Conservation (phyloP, 805 yeast genomes). For the Sporopachydermia quercuum region DNA sequence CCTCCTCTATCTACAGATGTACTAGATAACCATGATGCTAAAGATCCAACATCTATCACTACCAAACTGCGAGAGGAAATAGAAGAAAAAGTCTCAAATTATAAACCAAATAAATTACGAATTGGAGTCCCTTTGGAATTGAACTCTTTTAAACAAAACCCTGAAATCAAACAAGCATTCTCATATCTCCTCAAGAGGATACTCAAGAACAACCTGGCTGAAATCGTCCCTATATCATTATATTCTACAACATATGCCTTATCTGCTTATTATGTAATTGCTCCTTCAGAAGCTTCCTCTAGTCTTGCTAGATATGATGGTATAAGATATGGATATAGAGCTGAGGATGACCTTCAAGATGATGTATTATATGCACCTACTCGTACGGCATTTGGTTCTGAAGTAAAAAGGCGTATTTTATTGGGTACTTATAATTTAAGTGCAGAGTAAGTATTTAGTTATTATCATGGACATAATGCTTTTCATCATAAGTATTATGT, state of each 20-base stretch:
- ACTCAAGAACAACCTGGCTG: constrained; percentile 35
- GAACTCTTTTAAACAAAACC: constrained; percentile 37
- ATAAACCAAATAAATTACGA: constrained; percentile 19
- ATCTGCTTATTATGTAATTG: constrained; percentile 75
- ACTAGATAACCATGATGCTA: constrained; percentile 46
- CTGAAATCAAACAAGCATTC: constrained; percentile 34
- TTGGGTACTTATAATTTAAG: constrained; percentile 80
- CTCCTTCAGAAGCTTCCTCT: constrained; percentile 90
- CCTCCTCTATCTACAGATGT: constrained; percentile 11
- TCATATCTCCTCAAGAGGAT: constrained; percentile 23
- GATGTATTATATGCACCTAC: constrained; percentile 39
- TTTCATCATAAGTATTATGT: too few species aligned
- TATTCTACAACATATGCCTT: constrained; percentile 54
- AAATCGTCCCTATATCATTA: constrained; percentile 47
- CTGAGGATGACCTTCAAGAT: constrained; percentile 16
- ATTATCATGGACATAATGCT: too few species aligned
- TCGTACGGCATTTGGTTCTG: constrained; percentile 56
- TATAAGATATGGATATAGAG: constrained; percentile 59
- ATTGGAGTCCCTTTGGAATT: constrained; percentile 71
- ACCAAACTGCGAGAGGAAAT: constrained; percentile 20
- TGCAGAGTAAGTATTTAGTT: constrained; percentile 29
- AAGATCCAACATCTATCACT: constrained; percentile 65
- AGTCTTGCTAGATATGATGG: constrained; percentile 88
- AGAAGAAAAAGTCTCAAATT: constrained; percentile 4
- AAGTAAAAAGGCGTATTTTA: constrained; percentile 69